These are phyloP conservation scores for Alternaria gaisen DNA, from an alignment of 2,329 filamentous ascomycete genomes.

Conservation along the genomic window DNA sequence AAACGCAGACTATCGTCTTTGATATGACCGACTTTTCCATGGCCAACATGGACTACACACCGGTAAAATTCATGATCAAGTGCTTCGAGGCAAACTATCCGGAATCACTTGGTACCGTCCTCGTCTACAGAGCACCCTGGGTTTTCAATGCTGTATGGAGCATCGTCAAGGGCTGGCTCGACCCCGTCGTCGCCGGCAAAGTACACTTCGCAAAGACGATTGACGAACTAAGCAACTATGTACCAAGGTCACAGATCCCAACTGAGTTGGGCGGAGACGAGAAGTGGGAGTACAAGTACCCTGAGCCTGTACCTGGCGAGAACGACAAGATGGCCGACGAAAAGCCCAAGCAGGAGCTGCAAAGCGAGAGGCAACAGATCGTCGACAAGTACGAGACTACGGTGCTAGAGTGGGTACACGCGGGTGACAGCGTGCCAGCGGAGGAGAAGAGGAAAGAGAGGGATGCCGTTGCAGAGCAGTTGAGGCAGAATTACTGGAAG, in stretches of 20 bases:
- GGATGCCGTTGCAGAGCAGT: constrained; percentile 66
- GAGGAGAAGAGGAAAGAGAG: constrained; percentile 66
- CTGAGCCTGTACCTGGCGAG: constrained; percentile 78
- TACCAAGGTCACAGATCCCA: constrained; percentile 74
- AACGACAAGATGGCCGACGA: constrained; percentile 75
- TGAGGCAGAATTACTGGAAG: constrained; percentile 84
- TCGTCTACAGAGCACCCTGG: constrained; percentile 97
- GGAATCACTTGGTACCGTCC: constrained; percentile 85
- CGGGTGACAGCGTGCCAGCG: constrained; percentile 48
- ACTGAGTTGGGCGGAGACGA: constrained; percentile 88
- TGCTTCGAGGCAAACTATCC: constrained; percentile 99
- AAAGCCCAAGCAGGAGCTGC: constrained; percentile 68
- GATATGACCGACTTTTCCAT: constrained; percentile 95
- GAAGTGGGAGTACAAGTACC: constrained; percentile 82
- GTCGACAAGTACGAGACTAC: constrained; percentile 76
- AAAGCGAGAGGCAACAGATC: constrained; percentile 70
- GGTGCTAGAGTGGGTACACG: constrained; percentile 78
- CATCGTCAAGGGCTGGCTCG: constrained; percentile 94
- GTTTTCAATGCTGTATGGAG: constrained; percentile 98
- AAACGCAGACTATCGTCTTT: constrained; percentile 82
- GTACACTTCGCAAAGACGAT: constrained; percentile 89
- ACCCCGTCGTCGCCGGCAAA: constrained; percentile 93
- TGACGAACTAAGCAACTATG: constrained; percentile 80
- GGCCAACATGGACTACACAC: constrained; percentile 97
- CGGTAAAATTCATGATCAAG: constrained; percentile 99